phyloP scores from a whole-genome alignment of 257 asterid genomes.

The Nicotiana undulata region DNA sequence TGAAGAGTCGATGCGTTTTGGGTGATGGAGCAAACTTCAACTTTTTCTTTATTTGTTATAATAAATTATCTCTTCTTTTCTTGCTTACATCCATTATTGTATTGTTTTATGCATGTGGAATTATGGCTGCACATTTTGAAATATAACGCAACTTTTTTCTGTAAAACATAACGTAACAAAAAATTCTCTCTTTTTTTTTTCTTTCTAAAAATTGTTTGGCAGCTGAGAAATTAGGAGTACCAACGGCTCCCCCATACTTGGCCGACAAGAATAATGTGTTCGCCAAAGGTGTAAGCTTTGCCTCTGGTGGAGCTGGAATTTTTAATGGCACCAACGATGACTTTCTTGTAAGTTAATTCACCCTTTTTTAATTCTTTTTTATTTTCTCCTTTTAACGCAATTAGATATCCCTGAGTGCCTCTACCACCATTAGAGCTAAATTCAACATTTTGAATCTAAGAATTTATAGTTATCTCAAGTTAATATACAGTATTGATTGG shows the following conservation, averaged over 20 bases:
- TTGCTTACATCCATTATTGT: background rate
- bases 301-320: conserved; percentile 86
- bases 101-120: background rate
- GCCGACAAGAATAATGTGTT: conserved; percentile 34
- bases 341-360: too few species aligned
- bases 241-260: conserved; percentile 63
- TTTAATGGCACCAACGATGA: conserved; percentile 39
- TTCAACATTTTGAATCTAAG: too few species aligned
- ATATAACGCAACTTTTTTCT: background rate
- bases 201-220: background rate
- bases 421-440: too few species aligned
- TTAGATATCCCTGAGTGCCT: too few species aligned
- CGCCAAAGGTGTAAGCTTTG: conserved; percentile 65
- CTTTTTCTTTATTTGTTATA: background rate
- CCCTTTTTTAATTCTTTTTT: too few species aligned
- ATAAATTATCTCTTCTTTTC: background rate
- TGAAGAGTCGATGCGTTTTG: background rate
- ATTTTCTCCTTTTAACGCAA: too few species aligned
- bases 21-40: background rate
- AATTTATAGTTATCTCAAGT: too few species aligned
- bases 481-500: too few species aligned
- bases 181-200: background rate
- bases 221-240: conserved; percentile 72
- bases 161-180: background rate
- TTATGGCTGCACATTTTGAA: background rate